Evolutionary conservation across 192 early-diverging fungal species (phyloP).

Genomic region (Pilaira anomala): DNA sequence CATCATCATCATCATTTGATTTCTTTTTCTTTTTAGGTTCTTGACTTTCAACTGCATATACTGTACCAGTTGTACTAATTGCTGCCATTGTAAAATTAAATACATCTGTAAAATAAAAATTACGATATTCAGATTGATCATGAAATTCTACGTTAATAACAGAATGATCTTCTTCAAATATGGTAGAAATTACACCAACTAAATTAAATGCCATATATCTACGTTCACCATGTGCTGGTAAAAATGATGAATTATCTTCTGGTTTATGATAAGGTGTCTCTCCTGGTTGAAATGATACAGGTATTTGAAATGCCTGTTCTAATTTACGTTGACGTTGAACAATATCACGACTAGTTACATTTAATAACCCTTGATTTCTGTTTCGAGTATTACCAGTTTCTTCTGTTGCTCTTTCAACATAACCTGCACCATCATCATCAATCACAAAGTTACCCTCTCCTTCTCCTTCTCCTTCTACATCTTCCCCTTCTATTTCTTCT

Average conservation of each 20-base stretch:
- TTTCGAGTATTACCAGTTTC: background rate
- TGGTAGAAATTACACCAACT: conserved; percentile 72
- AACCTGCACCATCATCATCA: conserved; percentile 82
- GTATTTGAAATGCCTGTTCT: background rate
- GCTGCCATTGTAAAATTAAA: conserved; percentile 76
- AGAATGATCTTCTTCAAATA: conserved; percentile 66
- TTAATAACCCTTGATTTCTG: too few relatives aligned
- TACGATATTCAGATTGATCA: conserved; percentile 74
- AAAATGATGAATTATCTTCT: background rate
- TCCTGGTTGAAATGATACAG: conserved; percentile 73
- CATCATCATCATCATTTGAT: background rate
- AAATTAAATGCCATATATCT: conserved; percentile 83
- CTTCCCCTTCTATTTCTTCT: conserved; percentile 22
- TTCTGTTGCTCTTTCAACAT: conserved; percentile 41
- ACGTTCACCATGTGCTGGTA: conserved; percentile 36
- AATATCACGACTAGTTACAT: too few relatives aligned
- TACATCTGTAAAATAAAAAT: conserved; percentile 81
- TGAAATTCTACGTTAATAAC: conserved; percentile 87
- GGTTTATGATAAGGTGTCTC: conserved; percentile 56
- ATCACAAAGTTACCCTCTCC: conserved; percentile 78
- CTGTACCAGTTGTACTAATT: conserved; percentile 64
- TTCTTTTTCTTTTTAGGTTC: background rate
- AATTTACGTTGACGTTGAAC: too few relatives aligned
- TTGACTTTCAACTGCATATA: conserved; percentile 62
- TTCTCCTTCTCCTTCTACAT: conserved; percentile 16